Conservation (phyloP, 176 grass and related monocot species). For the Tuctoria greenei region DNA sequence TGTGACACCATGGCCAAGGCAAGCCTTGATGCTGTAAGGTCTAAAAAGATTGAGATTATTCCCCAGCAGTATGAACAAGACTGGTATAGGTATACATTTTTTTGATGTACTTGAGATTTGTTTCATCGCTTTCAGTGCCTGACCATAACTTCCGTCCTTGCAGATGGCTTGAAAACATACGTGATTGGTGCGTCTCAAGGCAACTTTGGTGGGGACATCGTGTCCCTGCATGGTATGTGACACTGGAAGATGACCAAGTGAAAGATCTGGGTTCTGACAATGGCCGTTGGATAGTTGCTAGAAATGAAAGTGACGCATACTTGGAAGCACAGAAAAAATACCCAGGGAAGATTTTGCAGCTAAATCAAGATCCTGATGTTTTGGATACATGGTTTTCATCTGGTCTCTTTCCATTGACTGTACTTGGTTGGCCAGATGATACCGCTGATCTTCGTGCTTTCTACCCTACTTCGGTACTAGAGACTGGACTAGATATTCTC, state of each 20-base stretch:
- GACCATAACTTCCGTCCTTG: conserved; percentile 21
- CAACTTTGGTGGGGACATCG: conserved; percentile 97
- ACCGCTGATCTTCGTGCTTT: conserved; percentile 71
- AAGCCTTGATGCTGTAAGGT: conserved; percentile 74
- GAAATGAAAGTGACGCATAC: conserved; percentile 71
- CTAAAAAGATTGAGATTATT: conserved; percentile 86
- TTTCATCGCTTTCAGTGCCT: not conserved
- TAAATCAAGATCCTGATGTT: conserved; percentile 89
- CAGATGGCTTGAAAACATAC: conserved; percentile 95
- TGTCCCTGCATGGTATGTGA: conserved; percentile 84
- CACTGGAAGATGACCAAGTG: conserved; percentile 59
- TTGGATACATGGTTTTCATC: conserved; percentile 94
- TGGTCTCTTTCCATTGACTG: conserved; percentile 82
- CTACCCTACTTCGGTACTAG: conserved; percentile 85
- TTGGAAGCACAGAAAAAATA: conserved; percentile 64
- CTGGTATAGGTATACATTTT: conserved; percentile 72
- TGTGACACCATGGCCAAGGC: conserved; percentile 79
- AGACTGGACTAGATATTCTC: conserved; percentile 86
- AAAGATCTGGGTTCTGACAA: conserved; percentile 65
- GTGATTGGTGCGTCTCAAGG: conserved; percentile 91
- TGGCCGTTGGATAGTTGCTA: conserved; percentile 78
- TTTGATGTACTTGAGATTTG: not conserved
- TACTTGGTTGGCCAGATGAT: conserved; percentile 83
- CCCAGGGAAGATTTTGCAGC: conserved; percentile 54
- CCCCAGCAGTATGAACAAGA: conserved; percentile 92